Evolutionary conservation across 2,329 filamentous ascomycete species (phyloP), one percentile per base, ranked within the genome.

Genomic region (Pestalotiopsis sp.): DNA sequence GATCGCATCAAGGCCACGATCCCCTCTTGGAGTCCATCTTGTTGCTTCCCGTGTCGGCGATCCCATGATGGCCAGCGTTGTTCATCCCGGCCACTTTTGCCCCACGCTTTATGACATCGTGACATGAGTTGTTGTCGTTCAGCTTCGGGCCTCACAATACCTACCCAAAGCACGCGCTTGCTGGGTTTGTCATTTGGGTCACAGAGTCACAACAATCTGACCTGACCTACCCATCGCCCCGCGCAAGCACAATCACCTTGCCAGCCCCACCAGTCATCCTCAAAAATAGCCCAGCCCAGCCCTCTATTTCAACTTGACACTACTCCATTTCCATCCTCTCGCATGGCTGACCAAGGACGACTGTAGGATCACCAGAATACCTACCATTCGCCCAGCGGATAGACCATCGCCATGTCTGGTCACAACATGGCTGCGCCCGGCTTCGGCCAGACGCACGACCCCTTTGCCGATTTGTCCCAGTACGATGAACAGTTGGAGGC

Each of bases 391-490:
- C 31, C 27, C 27, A 39, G 27, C 36, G 36, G 14, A 36, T 38
- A 39, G 27, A 38, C 36, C 2, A n/a, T 38, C 36, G 23, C 97
- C 78, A 86, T 91, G 68, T 87, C 86, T 71, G 87, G 88, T 74
- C 92, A 94, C 78, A 90, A 92, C 75, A 82, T 85, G 75, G 85
- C 87, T 67, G 91, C 91, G 49, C 89, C 92, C 66, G 94, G 94
- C 77, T 98, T 98, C 82, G 91, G 94, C 75, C 92, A 94, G 79
- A 81, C 87, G 70, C 88, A 92, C 74, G 94, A 99, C 81, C 94
- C 95, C 52, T 98, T 98, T 81, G 94, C 93, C 72, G 91, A 92
- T 69, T 89, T 98, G 68, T 91, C 92, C 69, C 86, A 85, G 65
- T 86, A 87, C 69, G 87, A 91, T 69, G 89, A 91, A 74, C 81